phyloP scores from a whole-genome alignment of 1,284 basidiomycete genomes.

The Neotropicomus parvogracilis region DNA sequence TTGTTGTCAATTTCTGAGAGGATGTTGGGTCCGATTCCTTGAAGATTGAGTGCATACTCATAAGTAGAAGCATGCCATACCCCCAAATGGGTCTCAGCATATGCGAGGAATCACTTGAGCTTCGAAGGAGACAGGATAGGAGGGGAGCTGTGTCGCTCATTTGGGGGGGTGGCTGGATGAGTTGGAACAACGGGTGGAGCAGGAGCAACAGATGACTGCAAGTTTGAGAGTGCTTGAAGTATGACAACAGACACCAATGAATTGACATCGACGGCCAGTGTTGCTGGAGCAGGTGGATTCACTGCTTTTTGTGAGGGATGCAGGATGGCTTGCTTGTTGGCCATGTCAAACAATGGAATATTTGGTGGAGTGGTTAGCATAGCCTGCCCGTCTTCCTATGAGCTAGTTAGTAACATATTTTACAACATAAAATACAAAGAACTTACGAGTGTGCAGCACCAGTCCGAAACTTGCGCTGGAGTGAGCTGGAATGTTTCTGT shows the following conservation, averaged over 20 bases:
- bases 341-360: not conserved
- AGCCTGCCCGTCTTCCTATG: conserved; percentile 5
- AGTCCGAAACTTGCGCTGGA: too few relatives aligned
- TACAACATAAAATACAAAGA: not conserved
- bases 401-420: not conserved
- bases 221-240: not conserved
- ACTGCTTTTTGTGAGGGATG: not conserved
- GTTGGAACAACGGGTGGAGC: not conserved
- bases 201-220: not conserved
- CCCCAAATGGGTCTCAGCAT: not conserved
- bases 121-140: not conserved
- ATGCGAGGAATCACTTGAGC: not conserved
- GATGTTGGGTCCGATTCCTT: not conserved
- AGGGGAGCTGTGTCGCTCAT: not conserved
- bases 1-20: not conserved
- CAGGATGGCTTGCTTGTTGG: not conserved
- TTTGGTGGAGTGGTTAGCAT: conserved; percentile 1
- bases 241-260: not conserved
- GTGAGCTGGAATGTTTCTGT: too few relatives aligned
- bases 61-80: not conserved
- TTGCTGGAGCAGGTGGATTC: too few relatives aligned
- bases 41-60: not conserved
- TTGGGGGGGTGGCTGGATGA: not conserved
- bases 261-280: too few relatives aligned
- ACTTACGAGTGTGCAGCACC: too few relatives aligned